Evolutionary conservation across 352 stramenopile species (phyloP).

Genomic region (Pythium inflatum): DNA sequence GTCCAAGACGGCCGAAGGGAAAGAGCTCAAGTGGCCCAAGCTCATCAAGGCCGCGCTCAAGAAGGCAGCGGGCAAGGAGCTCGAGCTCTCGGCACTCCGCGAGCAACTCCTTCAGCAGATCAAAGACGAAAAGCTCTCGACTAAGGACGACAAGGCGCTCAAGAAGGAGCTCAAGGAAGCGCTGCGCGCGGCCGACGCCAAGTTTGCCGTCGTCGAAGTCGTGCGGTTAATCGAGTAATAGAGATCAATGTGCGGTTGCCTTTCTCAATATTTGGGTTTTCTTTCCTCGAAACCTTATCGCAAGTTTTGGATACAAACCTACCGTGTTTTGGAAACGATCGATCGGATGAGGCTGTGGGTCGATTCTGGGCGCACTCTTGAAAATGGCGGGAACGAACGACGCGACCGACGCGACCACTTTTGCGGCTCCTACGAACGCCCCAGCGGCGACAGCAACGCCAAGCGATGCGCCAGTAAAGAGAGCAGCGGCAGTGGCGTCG

Average conservation of each 20-base stretch:
- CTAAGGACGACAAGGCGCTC: conserved; percentile 66
- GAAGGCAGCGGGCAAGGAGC: conserved; percentile 51
- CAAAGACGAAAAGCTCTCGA: conserved; percentile 45
- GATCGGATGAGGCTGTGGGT: not conserved
- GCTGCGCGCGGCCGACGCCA: conserved; percentile 39
- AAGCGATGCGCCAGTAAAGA: not conserved
- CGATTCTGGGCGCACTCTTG: not conserved
- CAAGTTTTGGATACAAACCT: no score
- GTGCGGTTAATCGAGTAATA: conserved; percentile 41
- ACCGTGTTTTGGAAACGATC: conserved; percentile 1
- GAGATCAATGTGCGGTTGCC: no score
- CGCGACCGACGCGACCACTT: not conserved
- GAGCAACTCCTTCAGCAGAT: conserved; percentile 54
- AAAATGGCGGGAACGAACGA: conserved; percentile 20
- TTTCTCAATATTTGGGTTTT: not conserved
- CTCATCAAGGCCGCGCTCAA: conserved; percentile 66
- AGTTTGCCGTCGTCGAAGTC: conserved; percentile 54
- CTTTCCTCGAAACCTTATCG: not conserved
- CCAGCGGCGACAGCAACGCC: not conserved
- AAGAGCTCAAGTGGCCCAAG: conserved; percentile 69
- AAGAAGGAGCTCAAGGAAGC: conserved; percentile 67
- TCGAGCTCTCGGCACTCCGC: conserved; percentile 60
- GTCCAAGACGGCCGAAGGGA: conserved; percentile 41
- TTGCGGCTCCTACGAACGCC: not conserved
- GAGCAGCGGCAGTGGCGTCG: not conserved